Base-by-base conservation (phyloP, 2,329 filamentous ascomycete genomes). In the Blastomyces silverae region DNA sequence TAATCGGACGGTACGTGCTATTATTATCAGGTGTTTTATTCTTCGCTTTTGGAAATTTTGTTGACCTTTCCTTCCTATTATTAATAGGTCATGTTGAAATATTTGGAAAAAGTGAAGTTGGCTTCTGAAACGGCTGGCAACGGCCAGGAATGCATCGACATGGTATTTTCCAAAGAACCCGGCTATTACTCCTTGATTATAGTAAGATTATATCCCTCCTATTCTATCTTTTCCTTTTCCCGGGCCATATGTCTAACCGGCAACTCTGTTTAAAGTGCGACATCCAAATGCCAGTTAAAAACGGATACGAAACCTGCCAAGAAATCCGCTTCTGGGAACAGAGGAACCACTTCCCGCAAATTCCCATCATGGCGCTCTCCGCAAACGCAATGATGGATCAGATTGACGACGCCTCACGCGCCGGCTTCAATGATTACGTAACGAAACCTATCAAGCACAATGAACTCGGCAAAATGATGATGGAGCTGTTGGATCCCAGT, bases 321-420 rank as follows among this genome's bases (percentile, higher is more conserved):
- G 79, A 81, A 42, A 78, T 81, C 67, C 78, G 79, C 60, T 70
- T 67, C 39, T 81, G 79, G 79, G 79, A 81, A 67, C 69, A 74
- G 61, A 75, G 74, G 62, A 79, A 80, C 63, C 76, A 79, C 65
- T 80, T 79, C 65, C 77, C 76, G 42, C 77, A 79, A 66, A 77
- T 79, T 61, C 79, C 79, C 13, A 81, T 81, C 66, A 81, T 81
- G 79, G 79, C 79, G 55, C 71, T 81, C 58, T 81, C 79, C 11
- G 79, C 79, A 25, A 81, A 81, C 69, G 79, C 79, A 46, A 81
- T 81, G 79, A 79, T 77, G 25, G 79, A 81, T 67, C 79, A 81
- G 66, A 79, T 80, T 61, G 77, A 79, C 64, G 74, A 80, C 63
- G 79, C 79, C 22, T 77, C 77, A 1, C 75, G 73, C 13, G 79